A percentile compares a stretch with the other conserved stretches of the same genome.
phyloP scores from a whole-genome alignment of 139 green algal genomes.

The Auxenochlorella protothecoides region DNA sequence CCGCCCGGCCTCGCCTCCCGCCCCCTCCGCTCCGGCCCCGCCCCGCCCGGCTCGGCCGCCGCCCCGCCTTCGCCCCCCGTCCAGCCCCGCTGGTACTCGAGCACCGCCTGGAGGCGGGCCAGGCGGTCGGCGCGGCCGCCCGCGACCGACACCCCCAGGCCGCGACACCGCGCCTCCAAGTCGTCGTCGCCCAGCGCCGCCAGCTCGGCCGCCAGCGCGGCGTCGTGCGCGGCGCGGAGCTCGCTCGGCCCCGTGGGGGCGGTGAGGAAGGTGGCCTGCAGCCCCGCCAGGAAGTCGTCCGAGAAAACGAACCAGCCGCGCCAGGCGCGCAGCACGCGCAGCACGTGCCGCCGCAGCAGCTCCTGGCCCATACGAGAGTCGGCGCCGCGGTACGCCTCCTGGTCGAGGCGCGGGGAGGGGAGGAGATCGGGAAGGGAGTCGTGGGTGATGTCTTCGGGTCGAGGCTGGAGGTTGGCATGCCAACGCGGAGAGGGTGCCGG shows the following conservation, averaged over 20 bases:
- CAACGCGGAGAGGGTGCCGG: no score
- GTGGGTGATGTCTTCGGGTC: no score
- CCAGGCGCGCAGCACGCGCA: constrained; percentile 77
- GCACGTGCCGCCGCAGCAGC: constrained; percentile 47
- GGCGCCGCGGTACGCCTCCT: constrained; percentile 22
- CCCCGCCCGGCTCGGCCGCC: no score
- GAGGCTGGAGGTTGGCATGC: no score
- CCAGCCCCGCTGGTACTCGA: no score
- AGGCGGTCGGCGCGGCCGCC: no score
- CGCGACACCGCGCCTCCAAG: constrained; percentile 50
- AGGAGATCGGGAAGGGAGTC: no score
- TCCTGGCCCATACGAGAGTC: constrained; percentile 62
- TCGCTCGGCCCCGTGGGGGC: not conserved
- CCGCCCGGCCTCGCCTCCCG: no score
- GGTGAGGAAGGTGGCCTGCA: constrained; percentile 65
- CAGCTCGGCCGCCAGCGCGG: constrained; percentile 38
- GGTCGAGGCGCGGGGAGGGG: not conserved
- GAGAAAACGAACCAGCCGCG: constrained; percentile 75
- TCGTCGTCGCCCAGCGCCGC: constrained; percentile 40
- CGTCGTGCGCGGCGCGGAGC: constrained; percentile 7
- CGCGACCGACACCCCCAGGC: constrained; percentile 36
- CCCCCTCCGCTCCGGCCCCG: no score
- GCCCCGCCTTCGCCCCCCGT: no score
- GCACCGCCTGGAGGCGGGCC: no score
- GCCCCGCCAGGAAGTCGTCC: constrained; percentile 79